These are phyloP conservation scores for Phoma herbarum DNA, from an alignment of 2,329 filamentous ascomycete species.

Conservation along the genomic window DNA sequence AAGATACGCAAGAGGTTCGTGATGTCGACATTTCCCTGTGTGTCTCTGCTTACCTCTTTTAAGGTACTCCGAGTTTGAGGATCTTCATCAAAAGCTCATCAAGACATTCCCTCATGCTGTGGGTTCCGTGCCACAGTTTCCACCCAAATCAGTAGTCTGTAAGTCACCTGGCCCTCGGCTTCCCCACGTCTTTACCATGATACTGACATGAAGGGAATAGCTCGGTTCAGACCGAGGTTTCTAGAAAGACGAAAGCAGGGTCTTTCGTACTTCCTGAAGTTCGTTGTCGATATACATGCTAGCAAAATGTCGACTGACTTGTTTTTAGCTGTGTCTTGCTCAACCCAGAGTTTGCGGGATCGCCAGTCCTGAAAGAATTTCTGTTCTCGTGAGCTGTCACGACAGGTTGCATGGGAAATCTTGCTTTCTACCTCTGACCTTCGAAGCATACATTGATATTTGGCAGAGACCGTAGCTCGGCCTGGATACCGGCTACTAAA, in stretches of 20 bases:
- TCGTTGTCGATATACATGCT: conserved; percentile 33
- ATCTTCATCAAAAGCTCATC: conserved; percentile 76
- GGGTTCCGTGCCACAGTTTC: conserved; percentile 86
- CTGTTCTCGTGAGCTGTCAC: conserved; percentile 66
- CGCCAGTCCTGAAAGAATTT: conserved; percentile 91
- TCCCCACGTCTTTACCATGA: conserved; percentile 26
- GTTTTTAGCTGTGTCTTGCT: conserved; percentile 79
- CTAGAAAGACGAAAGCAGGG: conserved; percentile 84
- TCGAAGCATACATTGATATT: not conserved
- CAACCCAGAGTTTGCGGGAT: conserved; percentile 92
- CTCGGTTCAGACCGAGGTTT: conserved; percentile 80
- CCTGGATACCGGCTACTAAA: not conserved
- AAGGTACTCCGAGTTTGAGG: conserved; percentile 93
- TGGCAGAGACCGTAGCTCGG: not conserved
- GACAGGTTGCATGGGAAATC: not conserved
- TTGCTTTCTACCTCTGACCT: conserved; percentile 1
- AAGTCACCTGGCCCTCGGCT: conserved; percentile 52
- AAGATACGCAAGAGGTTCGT: conserved; percentile 66
- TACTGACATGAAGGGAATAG: conserved; percentile 47
- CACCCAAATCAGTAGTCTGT: conserved; percentile 90
- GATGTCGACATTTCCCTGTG: not conserved
- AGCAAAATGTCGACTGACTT: conserved; percentile 39
- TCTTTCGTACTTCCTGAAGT: conserved; percentile 94
- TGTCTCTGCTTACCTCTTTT: conserved; percentile 31
- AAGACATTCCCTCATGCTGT: conserved; percentile 84